Percentiles rank a stretch among this genome's conserved stretches.
These are phyloP conservation scores for Myotisia sp. DNA, from an alignment of 2,329 filamentous ascomycete genomes.

Conservation along the genomic window DNA sequence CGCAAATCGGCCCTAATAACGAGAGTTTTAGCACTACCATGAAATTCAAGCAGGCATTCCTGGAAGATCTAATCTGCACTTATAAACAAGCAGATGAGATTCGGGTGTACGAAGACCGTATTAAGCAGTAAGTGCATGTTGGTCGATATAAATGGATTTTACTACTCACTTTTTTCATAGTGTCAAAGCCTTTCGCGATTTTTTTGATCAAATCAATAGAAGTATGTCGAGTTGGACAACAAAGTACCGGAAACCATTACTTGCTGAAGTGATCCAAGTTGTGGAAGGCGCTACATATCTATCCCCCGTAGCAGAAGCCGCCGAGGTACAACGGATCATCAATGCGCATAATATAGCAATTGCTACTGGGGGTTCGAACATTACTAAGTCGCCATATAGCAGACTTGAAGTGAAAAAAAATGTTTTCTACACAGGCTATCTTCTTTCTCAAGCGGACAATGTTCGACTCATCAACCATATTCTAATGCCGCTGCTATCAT, in stretches of 20 bases:
- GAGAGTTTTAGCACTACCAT: slow-evolving; percentile 72
- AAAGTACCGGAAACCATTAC: slow-evolving; percentile 49
- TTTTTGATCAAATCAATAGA: slow-evolving; percentile 64
- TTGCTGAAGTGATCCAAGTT: slow-evolving; percentile 73
- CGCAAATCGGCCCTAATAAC: slow-evolving; percentile 62
- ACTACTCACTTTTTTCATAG: slow-evolving; percentile 21
- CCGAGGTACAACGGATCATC: slow-evolving; percentile 77
- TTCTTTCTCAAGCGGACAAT: slow-evolving; percentile 59
- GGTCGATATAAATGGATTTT: slow-evolving; percentile 7
- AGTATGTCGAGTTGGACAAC: slow-evolving; percentile 30
- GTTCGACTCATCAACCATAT: slow-evolving; percentile 54
- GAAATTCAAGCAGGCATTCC: slow-evolving; percentile 78
- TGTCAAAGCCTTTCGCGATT: slow-evolving; percentile 71
- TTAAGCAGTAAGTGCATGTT: slow-evolving; percentile 37
- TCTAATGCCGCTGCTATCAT: slow-evolving; percentile 44
- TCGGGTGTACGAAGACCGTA: slow-evolving; percentile 50
- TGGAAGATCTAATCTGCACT: slow-evolving; percentile 69
- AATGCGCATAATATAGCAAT: slow-evolving; percentile 58
- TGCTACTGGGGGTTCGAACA: slow-evolving; percentile 21
- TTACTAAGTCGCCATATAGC: slow-evolving; percentile 30
- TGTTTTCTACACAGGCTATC: slow-evolving; percentile 84
- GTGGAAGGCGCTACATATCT: slow-evolving; percentile 59
- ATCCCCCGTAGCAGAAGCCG: slow-evolving; percentile 64
- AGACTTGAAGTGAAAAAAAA: slow-evolving; percentile 65
- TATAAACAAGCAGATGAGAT: slow-evolving; percentile 75